These are phyloP conservation scores for Sedum album DNA, from an alignment of 164 flowering plant genomes.

Conservation along the genomic window DNA sequence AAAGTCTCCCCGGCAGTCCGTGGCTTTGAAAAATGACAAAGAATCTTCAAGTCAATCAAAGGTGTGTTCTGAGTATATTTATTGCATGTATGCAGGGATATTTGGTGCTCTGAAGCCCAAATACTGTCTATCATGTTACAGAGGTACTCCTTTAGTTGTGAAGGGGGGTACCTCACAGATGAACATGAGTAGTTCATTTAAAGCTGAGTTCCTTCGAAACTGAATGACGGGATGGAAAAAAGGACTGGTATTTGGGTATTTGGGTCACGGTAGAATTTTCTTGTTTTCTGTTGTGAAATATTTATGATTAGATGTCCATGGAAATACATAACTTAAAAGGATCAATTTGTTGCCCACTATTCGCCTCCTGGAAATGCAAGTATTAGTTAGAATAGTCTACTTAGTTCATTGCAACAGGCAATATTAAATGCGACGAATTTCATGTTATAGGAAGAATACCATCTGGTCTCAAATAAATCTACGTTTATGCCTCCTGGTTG, in stretches of 20 bases:
- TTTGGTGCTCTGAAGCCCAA: not conserved
- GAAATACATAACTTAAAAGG: not conserved
- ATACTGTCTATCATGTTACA: not conserved
- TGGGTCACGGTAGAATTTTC: not conserved
- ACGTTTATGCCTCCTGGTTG: not conserved
- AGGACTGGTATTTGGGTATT: not conserved
- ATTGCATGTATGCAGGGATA: not conserved
- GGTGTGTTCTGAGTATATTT: slow-evolving; percentile 19
- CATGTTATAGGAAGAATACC: not conserved
- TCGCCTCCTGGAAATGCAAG: not conserved
- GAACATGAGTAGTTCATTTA: not conserved
- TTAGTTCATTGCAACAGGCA: not conserved
- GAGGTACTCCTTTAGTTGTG: not conserved
- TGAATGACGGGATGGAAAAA: not conserved
- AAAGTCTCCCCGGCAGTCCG: slow-evolving; percentile 78
- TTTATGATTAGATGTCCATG: not conserved
- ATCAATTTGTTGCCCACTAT: not conserved
- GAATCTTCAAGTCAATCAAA: slow-evolving; percentile 86
- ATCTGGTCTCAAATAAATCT: not conserved
- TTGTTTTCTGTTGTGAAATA: not conserved
- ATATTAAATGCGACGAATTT: not conserved
- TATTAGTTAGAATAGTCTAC: not conserved
- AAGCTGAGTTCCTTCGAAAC: not conserved
- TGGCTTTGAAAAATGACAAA: slow-evolving; percentile 89
- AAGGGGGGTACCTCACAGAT: not conserved